Conservation (phyloP, 345 rosid genomes). For the Turnera subulata region DNA sequence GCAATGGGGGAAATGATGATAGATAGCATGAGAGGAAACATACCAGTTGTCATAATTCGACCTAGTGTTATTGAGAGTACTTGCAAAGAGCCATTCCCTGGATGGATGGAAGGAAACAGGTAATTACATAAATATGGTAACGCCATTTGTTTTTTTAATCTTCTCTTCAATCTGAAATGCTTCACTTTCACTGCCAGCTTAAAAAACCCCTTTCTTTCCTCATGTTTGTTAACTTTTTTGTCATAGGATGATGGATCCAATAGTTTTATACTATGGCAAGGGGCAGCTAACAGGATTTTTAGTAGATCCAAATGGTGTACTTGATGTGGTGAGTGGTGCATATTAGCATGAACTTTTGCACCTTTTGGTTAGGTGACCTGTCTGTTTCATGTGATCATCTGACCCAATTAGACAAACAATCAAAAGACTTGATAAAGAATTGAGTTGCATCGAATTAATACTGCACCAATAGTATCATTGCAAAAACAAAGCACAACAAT, state of each 20-base stretch:
- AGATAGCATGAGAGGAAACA: slow-evolving; percentile 63
- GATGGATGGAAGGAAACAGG: slow-evolving; percentile 99
- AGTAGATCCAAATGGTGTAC: slow-evolving; percentile 79
- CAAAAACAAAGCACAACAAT: too few relatives aligned
- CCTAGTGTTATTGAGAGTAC: slow-evolving; percentile 94
- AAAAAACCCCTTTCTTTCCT: not conserved
- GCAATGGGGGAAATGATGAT: slow-evolving; percentile 99
- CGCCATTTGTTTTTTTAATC: too few relatives aligned
- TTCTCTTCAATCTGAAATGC: too few relatives aligned
- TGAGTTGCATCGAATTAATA: too few relatives aligned
- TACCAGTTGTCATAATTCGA: slow-evolving; percentile 73
- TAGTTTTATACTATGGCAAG: slow-evolving; percentile 80
- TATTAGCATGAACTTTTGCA: not conserved
- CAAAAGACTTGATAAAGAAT: too few relatives aligned
- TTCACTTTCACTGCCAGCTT: not conserved
- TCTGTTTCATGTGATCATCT: not conserved
- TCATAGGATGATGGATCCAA: slow-evolving; percentile 96
- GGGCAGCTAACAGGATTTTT: slow-evolving; percentile 91
- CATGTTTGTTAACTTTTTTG: not conserved
- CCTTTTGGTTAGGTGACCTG: not conserved
- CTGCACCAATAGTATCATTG: too few relatives aligned
- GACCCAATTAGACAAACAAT: too few relatives aligned
- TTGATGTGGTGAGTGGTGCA: slow-evolving; percentile 63
- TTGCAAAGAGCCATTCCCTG: slow-evolving; percentile 84
- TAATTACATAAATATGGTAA: too few relatives aligned